These are phyloP conservation scores for Pleurotus tuoliensis DNA, from an alignment of 768 basidiomycete species.

Conservation along the genomic window DNA sequence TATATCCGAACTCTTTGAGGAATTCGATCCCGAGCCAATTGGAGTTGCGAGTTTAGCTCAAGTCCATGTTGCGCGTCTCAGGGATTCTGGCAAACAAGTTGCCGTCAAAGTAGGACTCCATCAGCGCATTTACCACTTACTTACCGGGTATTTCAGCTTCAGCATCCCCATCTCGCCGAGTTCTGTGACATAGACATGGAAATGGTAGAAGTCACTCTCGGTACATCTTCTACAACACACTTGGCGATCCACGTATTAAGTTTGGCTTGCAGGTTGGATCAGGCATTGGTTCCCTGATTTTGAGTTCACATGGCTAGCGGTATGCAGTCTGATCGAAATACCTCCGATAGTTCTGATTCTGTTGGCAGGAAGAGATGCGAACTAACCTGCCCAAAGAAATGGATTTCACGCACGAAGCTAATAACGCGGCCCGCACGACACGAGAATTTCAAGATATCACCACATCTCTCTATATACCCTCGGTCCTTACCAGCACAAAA, in stretches of 20 bases:
- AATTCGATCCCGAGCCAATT: slow-evolving; percentile 85
- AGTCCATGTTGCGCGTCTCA: slow-evolving; percentile 81
- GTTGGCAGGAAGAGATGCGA: slow-evolving; percentile 86
- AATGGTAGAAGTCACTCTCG: slow-evolving; percentile 72
- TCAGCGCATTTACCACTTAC: slow-evolving; percentile 10
- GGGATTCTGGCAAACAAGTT: slow-evolving; percentile 66
- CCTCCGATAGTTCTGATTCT: slow-evolving; percentile 23
- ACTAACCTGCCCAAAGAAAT: slow-evolving; percentile 89
- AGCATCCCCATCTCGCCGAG: slow-evolving; percentile 92
- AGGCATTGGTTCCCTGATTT: slow-evolving; percentile 95
- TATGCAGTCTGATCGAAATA: slow-evolving; percentile 20
- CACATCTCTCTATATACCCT: slow-evolving; percentile 85
- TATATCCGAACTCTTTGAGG: slow-evolving; percentile 73
- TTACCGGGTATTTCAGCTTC: slow-evolving; percentile 41
- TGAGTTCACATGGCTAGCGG: slow-evolving; percentile 89
- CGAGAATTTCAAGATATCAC: slow-evolving; percentile 67
- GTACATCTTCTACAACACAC: slow-evolving; percentile 29
- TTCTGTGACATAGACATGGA: slow-evolving; percentile 90
- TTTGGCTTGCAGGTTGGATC: slow-evolving; percentile 58
- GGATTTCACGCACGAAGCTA: slow-evolving; percentile 90
- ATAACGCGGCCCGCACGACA: slow-evolving; percentile 70
- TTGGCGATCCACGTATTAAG: neutral
- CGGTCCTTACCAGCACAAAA: slow-evolving; percentile 76
- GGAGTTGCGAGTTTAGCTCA: slow-evolving; percentile 97
- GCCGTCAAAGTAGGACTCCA: slow-evolving; percentile 71